These are phyloP conservation scores for Mortierella sp. DNA, from an alignment of 371 early-diverging fungal genomes.

Conservation along the genomic window DNA sequence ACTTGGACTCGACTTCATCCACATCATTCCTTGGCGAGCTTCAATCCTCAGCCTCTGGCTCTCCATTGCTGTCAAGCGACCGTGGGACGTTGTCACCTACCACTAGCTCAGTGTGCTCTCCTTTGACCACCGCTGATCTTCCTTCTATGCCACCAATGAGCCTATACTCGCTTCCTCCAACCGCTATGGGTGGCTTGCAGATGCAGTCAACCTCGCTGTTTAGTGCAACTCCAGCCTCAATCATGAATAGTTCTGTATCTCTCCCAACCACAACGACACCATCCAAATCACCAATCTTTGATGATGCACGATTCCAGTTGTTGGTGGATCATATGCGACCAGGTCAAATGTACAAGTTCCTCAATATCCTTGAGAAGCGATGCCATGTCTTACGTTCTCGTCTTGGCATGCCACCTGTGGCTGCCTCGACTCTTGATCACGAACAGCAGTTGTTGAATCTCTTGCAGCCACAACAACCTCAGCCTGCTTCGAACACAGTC, in stretches of 20 bases:
- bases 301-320: slow-evolving; percentile 50
- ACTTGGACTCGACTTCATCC: background rate
- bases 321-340: slow-evolving; percentile 56
- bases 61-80: slow-evolving; percentile 28
- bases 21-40: slow-evolving; percentile 5
- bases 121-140: slow-evolving; percentile 14
- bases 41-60: slow-evolving; percentile 6
- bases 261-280: background rate
- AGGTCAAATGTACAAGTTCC: slow-evolving; percentile 55
- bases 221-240: slow-evolving; percentile 16
- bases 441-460: slow-evolving; percentile 35
- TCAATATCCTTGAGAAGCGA: slow-evolving; percentile 54
- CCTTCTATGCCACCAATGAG: slow-evolving; percentile 15
- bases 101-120: slow-evolving; percentile 34
- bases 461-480: slow-evolving; percentile 21
- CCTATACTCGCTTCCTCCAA: slow-evolving; percentile 33
- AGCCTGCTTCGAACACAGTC: background rate
- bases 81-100: slow-evolving; percentile 22
- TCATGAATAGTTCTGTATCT: slow-evolving; percentile 6
- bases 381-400: slow-evolving; percentile 49
- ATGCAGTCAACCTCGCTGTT: background rate
- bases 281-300: slow-evolving; percentile 49
- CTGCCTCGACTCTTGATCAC: slow-evolving; percentile 38
- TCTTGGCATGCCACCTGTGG: slow-evolving; percentile 39
- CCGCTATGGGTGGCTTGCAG: slow-evolving; percentile 14